Evolutionary conservation across 495 filamentous ascomycete species (phyloP), one percentile per base, ranked within the genome.

Genomic region (Hypomontagnella monticulosa): DNA sequence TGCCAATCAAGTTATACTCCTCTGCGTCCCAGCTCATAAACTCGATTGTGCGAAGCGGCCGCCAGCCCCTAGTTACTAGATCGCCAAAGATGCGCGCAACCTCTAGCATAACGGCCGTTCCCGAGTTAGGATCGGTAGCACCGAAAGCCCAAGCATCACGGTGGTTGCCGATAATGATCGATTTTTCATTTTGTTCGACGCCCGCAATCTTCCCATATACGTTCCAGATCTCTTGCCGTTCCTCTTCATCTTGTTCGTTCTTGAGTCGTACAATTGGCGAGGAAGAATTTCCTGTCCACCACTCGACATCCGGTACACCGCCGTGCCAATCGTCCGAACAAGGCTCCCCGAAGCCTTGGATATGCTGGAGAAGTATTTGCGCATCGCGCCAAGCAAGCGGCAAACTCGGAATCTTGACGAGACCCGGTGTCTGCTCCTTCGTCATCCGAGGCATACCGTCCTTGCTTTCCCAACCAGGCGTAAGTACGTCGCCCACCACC

Each of bases 1-100:
- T 95, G 11, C 95, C 95, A 53, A 97, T 93, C 33, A 94, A 75
- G 74, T 98, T 98, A 77, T 97, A 97, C 74, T 93, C 92, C 67
- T 89, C 89, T 27, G 83, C 95, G 73, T 99, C 95, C 95, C 96
- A 99, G 37, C 91, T 96, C 61, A 91, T 90, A 73, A 99, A 99
- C 70, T 93, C 88, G 69, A 99, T 96, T 12, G 92, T 93, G 16
- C 95, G 89, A 9, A 93, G 82, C n/a, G 95, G 95, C 18, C 91
- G 84, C 95, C 95, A 99, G 49, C 93, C 93, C 36, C 84, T 84
- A 11, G 75, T 77, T 14, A 85, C 78, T 6, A 99, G 83, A 57
- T 91, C 86, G 18, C 92, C 91, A 72, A 98, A 89, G 59, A 96
- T 87, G 36, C 89, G 86, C 8, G 92, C 84, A 42, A 98, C 82